Percentiles rank a stretch among this genome's conserved stretches.
Conservation (phyloP, 1,284 basidiomycete species). For the Microbotryum silenes-acaulis region DNA sequence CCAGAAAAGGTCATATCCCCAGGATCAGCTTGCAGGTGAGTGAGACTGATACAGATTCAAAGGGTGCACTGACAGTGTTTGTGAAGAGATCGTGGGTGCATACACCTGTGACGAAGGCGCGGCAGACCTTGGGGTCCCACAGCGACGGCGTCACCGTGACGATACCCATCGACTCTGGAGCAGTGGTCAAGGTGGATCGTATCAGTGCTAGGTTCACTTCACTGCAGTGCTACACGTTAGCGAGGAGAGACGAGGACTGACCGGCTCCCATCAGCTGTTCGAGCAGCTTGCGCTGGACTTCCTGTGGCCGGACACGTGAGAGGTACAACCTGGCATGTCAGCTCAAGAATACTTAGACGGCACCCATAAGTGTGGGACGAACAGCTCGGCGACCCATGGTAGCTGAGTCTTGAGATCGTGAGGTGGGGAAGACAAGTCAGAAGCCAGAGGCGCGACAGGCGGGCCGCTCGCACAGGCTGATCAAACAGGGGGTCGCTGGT, state of each 20-base stretch:
- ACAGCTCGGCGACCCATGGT: neutral
- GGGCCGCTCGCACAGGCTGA: conserved; percentile 1
- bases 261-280: conserved; percentile 56
- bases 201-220: too few relatives aligned
- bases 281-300: conserved; percentile 69
- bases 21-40: conserved; percentile 11
- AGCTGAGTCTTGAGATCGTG: neutral
- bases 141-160: conserved; percentile 86
- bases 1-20: neutral
- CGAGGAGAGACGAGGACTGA: conserved; percentile 7
- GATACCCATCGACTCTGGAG: conserved; percentile 96
- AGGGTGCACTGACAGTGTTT: conserved; percentile 69
- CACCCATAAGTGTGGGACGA: neutral
- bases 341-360: neutral
- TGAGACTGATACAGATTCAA: neutral
- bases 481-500: too few relatives aligned
- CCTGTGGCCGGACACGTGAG: neutral
- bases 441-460: neutral
- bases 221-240: neutral
- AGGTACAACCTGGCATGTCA: too few relatives aligned
- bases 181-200: conserved; percentile 8
- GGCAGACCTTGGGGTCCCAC: conserved; percentile 98
- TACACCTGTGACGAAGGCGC: conserved; percentile 94
- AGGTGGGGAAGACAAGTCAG: neutral
- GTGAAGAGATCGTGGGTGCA: conserved; percentile 97